phyloP scores from a whole-genome alignment of 352 stramenopile species.

The Phytopythium helicoides region DNA sequence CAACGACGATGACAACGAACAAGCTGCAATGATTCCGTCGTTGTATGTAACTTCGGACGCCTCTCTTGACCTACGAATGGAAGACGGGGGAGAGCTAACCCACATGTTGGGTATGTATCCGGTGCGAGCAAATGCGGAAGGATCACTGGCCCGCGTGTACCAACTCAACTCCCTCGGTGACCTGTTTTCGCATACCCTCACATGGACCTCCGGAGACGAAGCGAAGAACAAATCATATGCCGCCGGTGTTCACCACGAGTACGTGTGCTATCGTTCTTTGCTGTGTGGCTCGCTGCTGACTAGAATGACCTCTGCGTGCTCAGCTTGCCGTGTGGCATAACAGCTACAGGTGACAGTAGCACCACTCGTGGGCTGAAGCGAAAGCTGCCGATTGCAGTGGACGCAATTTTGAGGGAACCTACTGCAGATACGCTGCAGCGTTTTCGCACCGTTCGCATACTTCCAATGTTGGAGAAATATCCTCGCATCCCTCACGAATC shows the following conservation, averaged over 20 bases:
- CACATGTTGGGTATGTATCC: slow-evolving; percentile 47
- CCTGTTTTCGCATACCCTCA: slow-evolving; percentile 57
- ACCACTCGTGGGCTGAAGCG: slow-evolving; percentile 8
- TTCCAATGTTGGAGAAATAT: slow-evolving; percentile 43
- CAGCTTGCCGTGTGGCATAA: slow-evolving; percentile 57
- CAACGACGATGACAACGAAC: slow-evolving; percentile 30
- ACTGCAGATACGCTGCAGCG: slow-evolving; percentile 39
- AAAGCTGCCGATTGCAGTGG: slow-evolving; percentile 44
- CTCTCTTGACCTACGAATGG: slow-evolving; percentile 54
- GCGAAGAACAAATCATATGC: slow-evolving; percentile 31
- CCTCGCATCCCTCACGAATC: slow-evolving; percentile 33
- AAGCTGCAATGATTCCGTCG: slow-evolving; percentile 13
- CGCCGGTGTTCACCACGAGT: slow-evolving; percentile 54
- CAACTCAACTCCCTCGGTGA: slow-evolving; percentile 69
- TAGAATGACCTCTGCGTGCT: slow-evolving; percentile 9
- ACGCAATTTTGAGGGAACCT: slow-evolving; percentile 59
- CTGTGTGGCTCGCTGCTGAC: background rate
- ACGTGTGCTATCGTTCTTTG: slow-evolving; percentile 21
- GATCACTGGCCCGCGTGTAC: slow-evolving; percentile 38
- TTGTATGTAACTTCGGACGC: slow-evolving; percentile 60
- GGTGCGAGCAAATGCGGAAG: slow-evolving; percentile 20
- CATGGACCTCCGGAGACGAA: slow-evolving; percentile 16
- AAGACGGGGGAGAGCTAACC: slow-evolving; percentile 60
- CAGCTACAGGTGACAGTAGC: slow-evolving; percentile 16
- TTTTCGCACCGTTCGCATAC: slow-evolving; percentile 44